Evolutionary conservation across 148 eudicot species (phyloP).

Genomic region (Euryodendron excelsum): DNA sequence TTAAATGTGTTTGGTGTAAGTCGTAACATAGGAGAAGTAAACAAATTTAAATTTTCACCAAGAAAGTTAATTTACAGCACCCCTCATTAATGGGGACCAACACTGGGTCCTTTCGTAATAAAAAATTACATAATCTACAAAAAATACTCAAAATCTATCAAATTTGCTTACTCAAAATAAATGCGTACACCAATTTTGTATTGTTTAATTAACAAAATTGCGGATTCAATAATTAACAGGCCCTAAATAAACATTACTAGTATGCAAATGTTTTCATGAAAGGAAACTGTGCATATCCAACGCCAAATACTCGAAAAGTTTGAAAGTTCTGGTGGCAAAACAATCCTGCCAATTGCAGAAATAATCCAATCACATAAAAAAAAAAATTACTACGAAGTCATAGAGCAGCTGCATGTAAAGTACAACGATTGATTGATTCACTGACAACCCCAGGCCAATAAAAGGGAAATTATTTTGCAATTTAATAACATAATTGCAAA

Average conservation of each 20-base stretch:
- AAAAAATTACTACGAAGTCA: not conserved
- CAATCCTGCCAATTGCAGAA: not conserved
- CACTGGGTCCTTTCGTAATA: not conserved
- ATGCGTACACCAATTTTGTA: not conserved
- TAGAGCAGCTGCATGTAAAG: not conserved
- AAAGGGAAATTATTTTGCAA: not conserved
- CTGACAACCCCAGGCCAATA: not conserved
- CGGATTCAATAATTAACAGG: not conserved
- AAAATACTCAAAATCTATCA: not conserved
- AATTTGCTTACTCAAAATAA: no score
- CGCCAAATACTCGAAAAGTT: not conserved
- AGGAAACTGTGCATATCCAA: no score
- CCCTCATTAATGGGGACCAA: not conserved
- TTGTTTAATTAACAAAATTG: not conserved
- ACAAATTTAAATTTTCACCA: not conserved
- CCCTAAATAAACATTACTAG: not conserved
- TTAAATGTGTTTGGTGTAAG: not conserved
- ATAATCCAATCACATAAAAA: not conserved
- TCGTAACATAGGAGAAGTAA: not conserved
- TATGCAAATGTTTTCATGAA: not conserved
- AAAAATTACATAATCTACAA: not conserved
- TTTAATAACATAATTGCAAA: not conserved
- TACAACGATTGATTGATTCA: not conserved
- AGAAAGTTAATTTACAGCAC: not conserved
- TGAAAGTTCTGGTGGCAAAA: not conserved